Conservation (phyloP, 768 basidiomycete genomes). For the Tremella yokohamensis region DNA sequence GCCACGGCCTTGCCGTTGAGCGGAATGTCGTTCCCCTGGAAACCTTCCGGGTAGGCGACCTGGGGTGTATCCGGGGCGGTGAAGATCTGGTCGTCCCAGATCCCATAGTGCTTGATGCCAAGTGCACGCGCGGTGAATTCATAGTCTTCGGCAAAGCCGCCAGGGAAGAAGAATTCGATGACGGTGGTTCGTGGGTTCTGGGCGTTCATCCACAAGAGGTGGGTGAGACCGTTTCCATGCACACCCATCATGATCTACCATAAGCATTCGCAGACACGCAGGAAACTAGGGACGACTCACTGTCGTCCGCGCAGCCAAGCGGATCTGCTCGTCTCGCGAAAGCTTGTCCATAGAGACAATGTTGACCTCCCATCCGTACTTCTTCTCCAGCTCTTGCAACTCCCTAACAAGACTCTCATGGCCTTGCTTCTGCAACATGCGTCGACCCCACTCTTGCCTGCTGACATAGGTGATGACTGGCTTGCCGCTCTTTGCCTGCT, state of each 20-base stretch:
- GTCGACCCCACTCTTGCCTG: constrained; percentile 79
- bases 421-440: constrained; percentile 71
- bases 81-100: constrained; percentile 77
- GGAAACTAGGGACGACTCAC: constrained; percentile 54
- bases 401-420: constrained; percentile 76
- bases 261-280: not conserved
- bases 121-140: constrained; percentile 75
- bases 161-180: constrained; percentile 78
- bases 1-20: constrained; percentile 55
- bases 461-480: constrained; percentile 92
- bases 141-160: constrained; percentile 80
- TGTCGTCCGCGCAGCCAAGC: constrained; percentile 76
- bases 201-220: constrained; percentile 77
- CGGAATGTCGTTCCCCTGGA: constrained; percentile 85
- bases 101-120: constrained; percentile 74
- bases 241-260: constrained; percentile 50
- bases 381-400: constrained; percentile 64
- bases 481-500: constrained; percentile 51
- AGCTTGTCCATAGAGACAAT: constrained; percentile 80
- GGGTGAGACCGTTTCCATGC: constrained; percentile 59
- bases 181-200: constrained; percentile 68
- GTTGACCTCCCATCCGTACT: constrained; percentile 80
- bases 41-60: constrained; percentile 76
- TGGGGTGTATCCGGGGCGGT: constrained; percentile 69
- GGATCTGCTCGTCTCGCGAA: constrained; percentile 72